phyloP scores from a whole-genome alignment of 2,329 filamentous ascomycete species.

The Cercospora sp. region DNA sequence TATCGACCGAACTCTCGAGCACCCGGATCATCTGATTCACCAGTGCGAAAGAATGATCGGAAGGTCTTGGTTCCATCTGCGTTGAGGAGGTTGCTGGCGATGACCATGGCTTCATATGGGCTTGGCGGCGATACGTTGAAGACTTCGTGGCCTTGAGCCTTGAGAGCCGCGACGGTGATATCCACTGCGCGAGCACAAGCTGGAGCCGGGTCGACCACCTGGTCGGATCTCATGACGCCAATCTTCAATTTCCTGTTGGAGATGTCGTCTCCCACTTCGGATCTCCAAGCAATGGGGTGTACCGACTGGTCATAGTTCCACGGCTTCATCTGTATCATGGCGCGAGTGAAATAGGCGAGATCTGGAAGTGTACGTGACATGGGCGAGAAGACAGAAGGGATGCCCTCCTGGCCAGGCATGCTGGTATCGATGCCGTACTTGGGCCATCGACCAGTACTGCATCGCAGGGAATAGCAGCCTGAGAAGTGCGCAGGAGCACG shows the following conservation, averaged over 20 bases:
- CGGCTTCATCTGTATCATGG: slow-evolving; percentile 75
- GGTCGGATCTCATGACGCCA: slow-evolving; percentile 69
- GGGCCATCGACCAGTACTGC: slow-evolving; percentile 87
- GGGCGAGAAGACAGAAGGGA: slow-evolving; percentile 84
- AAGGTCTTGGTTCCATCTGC: slow-evolving; percentile 81
- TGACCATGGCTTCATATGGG: slow-evolving; percentile 71
- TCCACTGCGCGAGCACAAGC: slow-evolving; percentile 77
- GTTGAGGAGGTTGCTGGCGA: slow-evolving; percentile 79
- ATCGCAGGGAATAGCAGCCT: slow-evolving; percentile 82
- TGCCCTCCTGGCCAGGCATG: slow-evolving; percentile 89
- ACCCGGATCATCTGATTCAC: slow-evolving; percentile 78
- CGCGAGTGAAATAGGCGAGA: slow-evolving; percentile 77
- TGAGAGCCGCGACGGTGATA: slow-evolving; percentile 67
- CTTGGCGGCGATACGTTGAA: slow-evolving; percentile 54
- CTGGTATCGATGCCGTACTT: slow-evolving; percentile 80
- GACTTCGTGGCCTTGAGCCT: slow-evolving; percentile 72
- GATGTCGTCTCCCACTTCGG: slow-evolving; percentile 60
- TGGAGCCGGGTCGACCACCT: slow-evolving; percentile 81
- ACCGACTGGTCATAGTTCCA: slow-evolving; percentile 88
- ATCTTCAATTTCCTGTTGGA: slow-evolving; percentile 66
- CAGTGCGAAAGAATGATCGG: slow-evolving; percentile 70
- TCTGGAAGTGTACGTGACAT: slow-evolving; percentile 87
- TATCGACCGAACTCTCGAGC: slow-evolving; percentile 72
- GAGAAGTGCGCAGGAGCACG: slow-evolving; percentile 84
- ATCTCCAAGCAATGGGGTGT: slow-evolving; percentile 79